These are phyloP conservation scores for Ottelia alismoides DNA, from an alignment of 106 monocot species.

Conservation along the genomic window DNA sequence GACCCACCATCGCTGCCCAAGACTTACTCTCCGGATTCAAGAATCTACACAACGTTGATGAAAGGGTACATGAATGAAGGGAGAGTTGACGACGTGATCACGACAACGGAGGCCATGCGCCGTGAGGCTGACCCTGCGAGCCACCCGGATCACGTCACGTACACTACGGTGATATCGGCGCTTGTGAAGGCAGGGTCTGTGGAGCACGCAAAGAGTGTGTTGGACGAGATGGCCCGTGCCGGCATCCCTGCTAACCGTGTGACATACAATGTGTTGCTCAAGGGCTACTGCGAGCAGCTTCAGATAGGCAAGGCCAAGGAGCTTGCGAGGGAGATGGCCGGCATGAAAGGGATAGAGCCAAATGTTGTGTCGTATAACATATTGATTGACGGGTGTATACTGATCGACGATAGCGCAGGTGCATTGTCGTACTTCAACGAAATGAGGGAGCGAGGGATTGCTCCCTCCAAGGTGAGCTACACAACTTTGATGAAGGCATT, in stretches of 20 bases:
- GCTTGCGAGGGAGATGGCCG: constrained; percentile 41
- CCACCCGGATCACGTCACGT: constrained; percentile 78
- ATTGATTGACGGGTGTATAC: constrained; percentile 83
- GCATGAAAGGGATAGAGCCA: constrained; percentile 34
- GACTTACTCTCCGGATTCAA: constrained; percentile 45
- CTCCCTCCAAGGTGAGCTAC: constrained; percentile 79
- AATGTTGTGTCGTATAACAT: constrained; percentile 77
- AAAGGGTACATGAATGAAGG: constrained; percentile 90
- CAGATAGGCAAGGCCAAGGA: constrained; percentile 66
- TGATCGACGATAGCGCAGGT: constrained; percentile 57
- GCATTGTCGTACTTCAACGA: constrained; percentile 83
- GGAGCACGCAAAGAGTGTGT: constrained; percentile 45
- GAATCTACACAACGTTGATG: constrained; percentile 85
- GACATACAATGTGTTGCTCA: constrained; percentile 89
- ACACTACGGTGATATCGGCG: constrained; percentile 71
- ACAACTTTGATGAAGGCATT: constrained; percentile 97
- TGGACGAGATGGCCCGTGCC: constrained; percentile 44
- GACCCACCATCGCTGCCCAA: constrained; percentile 35
- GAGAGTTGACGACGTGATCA: constrained; percentile 58
- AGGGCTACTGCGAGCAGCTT: constrained; percentile 81
- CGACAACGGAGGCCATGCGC: constrained; percentile 63
- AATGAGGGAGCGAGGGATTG: constrained; percentile 75
- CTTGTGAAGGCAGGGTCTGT: constrained; percentile 46
- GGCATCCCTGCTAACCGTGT: constrained; percentile 51
- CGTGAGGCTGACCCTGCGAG: constrained; percentile 38